Evolutionary conservation across 1,284 basidiomycete genomes (phyloP), one percentile per base, ranked within the genome.

Genomic region (Ustilago loliicola): DNA sequence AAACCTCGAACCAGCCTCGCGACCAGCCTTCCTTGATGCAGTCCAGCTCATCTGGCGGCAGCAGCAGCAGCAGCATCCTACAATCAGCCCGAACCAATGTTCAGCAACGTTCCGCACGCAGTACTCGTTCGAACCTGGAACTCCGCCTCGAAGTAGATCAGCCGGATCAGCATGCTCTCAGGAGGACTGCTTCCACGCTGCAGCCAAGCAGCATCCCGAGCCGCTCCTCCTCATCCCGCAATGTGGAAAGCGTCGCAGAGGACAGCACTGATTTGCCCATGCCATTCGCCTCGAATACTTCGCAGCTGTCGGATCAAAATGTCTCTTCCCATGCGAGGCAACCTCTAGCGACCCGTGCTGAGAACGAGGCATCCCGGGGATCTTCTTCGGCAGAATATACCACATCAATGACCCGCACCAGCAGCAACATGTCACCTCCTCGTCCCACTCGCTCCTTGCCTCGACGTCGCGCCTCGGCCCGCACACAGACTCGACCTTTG

Each of bases 341-440:
- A 17, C 38, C 54, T 29, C 59, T 53, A 10, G 45, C 57, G 52
- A 48, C 1, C 45, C 56, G 9, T 50, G 61, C 65, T 52, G 61
- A 6, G 57, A 13, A 15, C 58, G 45, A n/a, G 30, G 19, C 65
- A 63, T 42, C 64, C 30, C 65, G 40, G 27, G 21, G 51, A 5
- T 23, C 55, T 15, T 74, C 72, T 27, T 32, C 65, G 17, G 32
- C 23, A 17, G 7, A 30, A 9, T n/a, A 40, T 13, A 21, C 61
- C 25, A 27, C 61, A 9, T 47, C 61, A 9, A 53, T 64, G 71
- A 54, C 54, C 27, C 40, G 66, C n/a, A 52, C 53, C 11, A 40
- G 25, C 34, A 67, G 71, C 65, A 76, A 72, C 65, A 76, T 76
- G 73, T 76, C 73, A 8, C 73, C 73, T 8, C 73, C 73, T 42